These are phyloP conservation scores for Penicillium oxalicum DNA, from an alignment of 2,329 filamentous ascomycete species.

Conservation along the genomic window DNA sequence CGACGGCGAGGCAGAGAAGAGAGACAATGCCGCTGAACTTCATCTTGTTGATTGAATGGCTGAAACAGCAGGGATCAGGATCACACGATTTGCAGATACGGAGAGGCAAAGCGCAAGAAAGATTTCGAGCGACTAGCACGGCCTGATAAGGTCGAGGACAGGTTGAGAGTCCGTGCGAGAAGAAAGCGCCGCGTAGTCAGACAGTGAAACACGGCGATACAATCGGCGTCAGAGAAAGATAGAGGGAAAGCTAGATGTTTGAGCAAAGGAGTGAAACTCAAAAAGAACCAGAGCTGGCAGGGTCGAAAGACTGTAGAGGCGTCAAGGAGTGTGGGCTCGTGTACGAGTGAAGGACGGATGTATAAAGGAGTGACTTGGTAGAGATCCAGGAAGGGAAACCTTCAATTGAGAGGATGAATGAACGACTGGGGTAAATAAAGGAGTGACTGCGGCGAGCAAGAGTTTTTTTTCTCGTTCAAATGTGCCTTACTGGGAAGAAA, in stretches of 20 bases:
- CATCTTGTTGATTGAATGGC: conserved; percentile 24
- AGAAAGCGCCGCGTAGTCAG: background rate
- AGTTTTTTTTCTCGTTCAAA: conserved; percentile 4
- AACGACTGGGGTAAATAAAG: conserved; percentile 16
- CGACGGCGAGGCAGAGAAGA: conserved; percentile 31
- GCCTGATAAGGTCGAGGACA: conserved; percentile 3
- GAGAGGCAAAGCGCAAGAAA: background rate
- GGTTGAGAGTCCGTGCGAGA: background rate
- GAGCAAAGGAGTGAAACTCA: conserved; percentile 25
- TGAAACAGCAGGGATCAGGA: background rate
- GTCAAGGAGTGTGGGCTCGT: conserved; percentile 25
- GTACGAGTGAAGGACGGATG: conserved; percentile 1
- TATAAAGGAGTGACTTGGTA: conserved; percentile 9
- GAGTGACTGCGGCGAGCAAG: conserved; percentile 1
- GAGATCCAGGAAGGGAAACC: background rate
- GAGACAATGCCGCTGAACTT: conserved; percentile 31
- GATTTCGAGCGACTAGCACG: background rate
- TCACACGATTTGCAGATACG: background rate
- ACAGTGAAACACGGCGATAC: conserved; percentile 1
- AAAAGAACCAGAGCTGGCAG: conserved; percentile 2
- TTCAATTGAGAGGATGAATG: conserved; percentile 3
- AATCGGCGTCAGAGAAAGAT: conserved; percentile 6
- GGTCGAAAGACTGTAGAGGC: conserved; percentile 27
- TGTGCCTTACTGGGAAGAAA: conserved; percentile 8
- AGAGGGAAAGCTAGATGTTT: conserved; percentile 5